phyloP scores from a whole-genome alignment of 371 early-diverging fungal genomes.

The Dichotomocladium elegans region DNA sequence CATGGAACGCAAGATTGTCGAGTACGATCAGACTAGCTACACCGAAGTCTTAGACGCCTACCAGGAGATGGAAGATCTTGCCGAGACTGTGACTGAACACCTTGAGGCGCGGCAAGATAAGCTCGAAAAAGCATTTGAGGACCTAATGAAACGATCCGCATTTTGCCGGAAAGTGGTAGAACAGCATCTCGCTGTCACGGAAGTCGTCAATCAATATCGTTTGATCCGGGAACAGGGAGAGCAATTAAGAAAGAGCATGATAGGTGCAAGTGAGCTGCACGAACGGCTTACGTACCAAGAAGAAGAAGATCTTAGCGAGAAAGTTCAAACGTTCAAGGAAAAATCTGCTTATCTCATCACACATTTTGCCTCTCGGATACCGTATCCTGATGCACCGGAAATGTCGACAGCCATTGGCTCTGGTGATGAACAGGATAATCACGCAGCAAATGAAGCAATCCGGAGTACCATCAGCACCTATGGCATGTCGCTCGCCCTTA shows the following conservation, averaged over 20 bases:
- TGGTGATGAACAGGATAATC: conserved; percentile 24
- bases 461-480: conserved; percentile 28
- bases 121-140: conserved; percentile 43
- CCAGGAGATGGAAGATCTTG: conserved; percentile 26
- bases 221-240: conserved; percentile 35
- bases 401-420: conserved; percentile 38
- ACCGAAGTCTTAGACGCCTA: conserved; percentile 20
- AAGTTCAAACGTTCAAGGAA: conserved; percentile 29
- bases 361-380: conserved; percentile 24
- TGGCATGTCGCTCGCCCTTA: conserved; percentile 34
- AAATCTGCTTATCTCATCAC: conserved; percentile 35
- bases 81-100: conserved; percentile 18
- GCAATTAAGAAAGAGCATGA: conserved; percentile 19
- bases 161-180: conserved; percentile 43
- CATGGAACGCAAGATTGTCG: conserved; percentile 13
- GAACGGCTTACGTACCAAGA: conserved; percentile 5
- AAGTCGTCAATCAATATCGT: conserved; percentile 27
- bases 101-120: conserved; percentile 38
- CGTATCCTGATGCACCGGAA: conserved; percentile 33
- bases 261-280: conserved; percentile 12
- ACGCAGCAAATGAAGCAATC: conserved; percentile 36
- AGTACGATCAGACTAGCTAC: conserved; percentile 19
- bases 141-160: conserved; percentile 37
- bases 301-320: conserved; percentile 20
- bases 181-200: conserved; percentile 37